These are phyloP conservation scores for Besnoitia besnoiti DNA, from an alignment of 169 alveolate species.

Conservation along the genomic window DNA sequence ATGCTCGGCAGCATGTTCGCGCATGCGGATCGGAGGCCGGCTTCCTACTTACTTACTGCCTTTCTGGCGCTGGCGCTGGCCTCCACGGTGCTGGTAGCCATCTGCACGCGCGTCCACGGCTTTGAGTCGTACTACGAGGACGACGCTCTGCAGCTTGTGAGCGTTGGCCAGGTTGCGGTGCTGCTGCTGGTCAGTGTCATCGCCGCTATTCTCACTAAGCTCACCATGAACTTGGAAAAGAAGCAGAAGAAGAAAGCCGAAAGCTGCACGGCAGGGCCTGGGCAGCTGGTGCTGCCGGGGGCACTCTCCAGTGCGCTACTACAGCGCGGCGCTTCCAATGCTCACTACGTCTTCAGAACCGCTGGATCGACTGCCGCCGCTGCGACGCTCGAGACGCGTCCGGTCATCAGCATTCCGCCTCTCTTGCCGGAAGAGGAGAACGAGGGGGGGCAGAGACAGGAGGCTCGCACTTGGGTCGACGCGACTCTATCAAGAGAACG, in stretches of 20 bases:
- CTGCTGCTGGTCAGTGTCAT: background rate
- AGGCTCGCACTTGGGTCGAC: background rate
- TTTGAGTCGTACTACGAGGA: background rate
- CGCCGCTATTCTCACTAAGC: background rate
- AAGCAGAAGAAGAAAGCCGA: background rate
- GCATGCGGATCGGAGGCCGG: background rate
- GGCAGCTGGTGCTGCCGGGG: background rate
- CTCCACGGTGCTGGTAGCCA: background rate
- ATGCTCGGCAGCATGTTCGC: conserved; percentile 1
- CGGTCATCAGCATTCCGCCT: background rate
- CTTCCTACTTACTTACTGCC: background rate
- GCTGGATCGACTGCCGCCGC: background rate
- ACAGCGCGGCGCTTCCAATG: background rate
- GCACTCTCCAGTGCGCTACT: background rate
- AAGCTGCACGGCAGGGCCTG: background rate
- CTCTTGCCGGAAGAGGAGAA: background rate
- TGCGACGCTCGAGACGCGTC: background rate
- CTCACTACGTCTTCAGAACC: background rate
- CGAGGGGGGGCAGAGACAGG: too few species aligned
- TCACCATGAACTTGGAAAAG: background rate
- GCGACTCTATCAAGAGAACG: background rate
- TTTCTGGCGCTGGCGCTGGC: conserved; percentile 1
- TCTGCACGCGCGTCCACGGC: background rate
- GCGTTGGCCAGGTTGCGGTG: background rate
- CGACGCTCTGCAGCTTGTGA: background rate